Base-by-base conservation (phyloP, 495 filamentous ascomycete species). In the Aspergillus hancockii region DNA sequence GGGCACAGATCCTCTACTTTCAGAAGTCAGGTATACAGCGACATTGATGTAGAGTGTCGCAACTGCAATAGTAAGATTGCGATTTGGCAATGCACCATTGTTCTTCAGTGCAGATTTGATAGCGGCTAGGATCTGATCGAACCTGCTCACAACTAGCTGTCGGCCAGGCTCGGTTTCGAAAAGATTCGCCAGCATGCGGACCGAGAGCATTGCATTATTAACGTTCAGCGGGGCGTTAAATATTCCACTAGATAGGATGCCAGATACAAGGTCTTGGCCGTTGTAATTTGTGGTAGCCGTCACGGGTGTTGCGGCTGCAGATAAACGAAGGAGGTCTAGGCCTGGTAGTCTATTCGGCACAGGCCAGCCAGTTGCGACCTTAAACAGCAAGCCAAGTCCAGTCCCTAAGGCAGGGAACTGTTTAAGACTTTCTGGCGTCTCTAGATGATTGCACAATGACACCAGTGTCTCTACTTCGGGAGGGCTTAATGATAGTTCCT, bases 41-140 rank as follows among this genome's bases (percentile, higher is more conserved):
- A 89, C 92, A 74, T 99, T 98, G 67, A 98, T 88, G 63, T 88
- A 88, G 0, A 91, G 78, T 8, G 95, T 95, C 12, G 90, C 85
- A 21, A 92, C 71, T 0, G 94, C 95, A 55, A 96, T 86, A 49
- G 87, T 82, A 8, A 95, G 74, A 65, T 95, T 97, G 38, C 87
- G 85, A 62, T 95, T 94, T n/a, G 78, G 78, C 0, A 83, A 79
- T 4, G 57, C 55, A 52, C 63, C 72, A 36, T 80, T 68, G 40
- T 66, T 80, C 0, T 81, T 69, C 25, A 79, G 63, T 2, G 73
- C 65, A 1, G 76, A 71, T 40, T 79, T 81, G 5, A 82, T 77
- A 25, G 84, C 70, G 13, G 76, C 71, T 12, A 85, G 65, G 31
- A 87, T 78, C 45, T 75, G 72, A 57, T 88, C 84, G 52, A 90